Conservation (phyloP, 345 rosid species). For the Microcos paniculata region DNA sequence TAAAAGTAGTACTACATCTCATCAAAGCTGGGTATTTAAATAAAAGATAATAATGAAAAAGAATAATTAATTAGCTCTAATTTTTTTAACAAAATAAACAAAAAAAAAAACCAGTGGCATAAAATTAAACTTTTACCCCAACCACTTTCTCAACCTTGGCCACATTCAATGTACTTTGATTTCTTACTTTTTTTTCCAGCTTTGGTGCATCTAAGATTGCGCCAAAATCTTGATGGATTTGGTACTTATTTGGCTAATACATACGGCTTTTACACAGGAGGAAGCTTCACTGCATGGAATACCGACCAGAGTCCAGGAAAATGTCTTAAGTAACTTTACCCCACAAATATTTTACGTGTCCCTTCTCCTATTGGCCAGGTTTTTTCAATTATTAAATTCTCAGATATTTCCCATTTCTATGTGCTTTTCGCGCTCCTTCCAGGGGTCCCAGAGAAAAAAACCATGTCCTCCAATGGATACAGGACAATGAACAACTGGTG, state of each 20-base stretch:
- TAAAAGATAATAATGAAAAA: too few species aligned
- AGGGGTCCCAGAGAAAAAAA: background rate
- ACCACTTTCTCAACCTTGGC: too few species aligned
- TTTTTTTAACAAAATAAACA: too few species aligned
- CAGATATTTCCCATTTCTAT: background rate
- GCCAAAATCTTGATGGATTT: background rate
- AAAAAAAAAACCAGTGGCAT: background rate
- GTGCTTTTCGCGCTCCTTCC: background rate
- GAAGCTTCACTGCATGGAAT: constrained; percentile 18
- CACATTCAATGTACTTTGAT: background rate
- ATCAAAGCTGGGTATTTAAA: too few species aligned
- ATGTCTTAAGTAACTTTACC: background rate
- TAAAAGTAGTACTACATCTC: too few species aligned
- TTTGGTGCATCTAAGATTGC: background rate
- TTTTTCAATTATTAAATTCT: background rate
- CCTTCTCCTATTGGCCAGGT: background rate
- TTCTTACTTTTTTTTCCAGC: background rate
- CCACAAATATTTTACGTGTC: constrained; percentile 6
- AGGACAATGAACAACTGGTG: background rate
- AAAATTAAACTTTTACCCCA: background rate
- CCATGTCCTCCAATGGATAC: constrained; percentile 5
- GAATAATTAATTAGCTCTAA: too few species aligned
- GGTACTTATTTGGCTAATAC: constrained; percentile 8
- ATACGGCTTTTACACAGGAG: background rate
- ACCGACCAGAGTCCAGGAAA: background rate